Base-by-base conservation (phyloP, 2,329 filamentous ascomycete genomes). In the Niveomyces coronatus region DNA sequence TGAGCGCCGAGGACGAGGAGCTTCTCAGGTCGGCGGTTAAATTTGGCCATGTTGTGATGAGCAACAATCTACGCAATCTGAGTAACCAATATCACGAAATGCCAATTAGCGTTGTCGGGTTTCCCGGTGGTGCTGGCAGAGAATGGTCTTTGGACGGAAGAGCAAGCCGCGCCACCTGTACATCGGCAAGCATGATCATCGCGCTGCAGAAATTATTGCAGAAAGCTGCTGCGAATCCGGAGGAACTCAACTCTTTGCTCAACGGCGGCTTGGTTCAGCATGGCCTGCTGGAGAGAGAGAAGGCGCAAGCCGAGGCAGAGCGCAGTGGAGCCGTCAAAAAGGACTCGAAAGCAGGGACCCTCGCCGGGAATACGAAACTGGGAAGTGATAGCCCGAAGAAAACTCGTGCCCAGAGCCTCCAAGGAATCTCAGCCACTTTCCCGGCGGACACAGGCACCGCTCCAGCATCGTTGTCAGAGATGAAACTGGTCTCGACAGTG, bases 41-140 rank as follows among this genome's bases (percentile, higher is more conserved):
- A 1, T 68, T 81, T 36, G 81, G 84, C 1, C 67, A 75, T 29
- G 49, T 64, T 4, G 77, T 83, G 1, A 52, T 78, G 1, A 46
- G 52, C 0, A 88, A 81, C 43, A 49, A 58, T 6, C 68, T 81
- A 19, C 88, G 85, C 67, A 65, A 65, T 17, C 65, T 76, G 0
- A 77, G 86, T 49, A 82, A 80, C 41, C 59, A 64, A 18, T 78
- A 76, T 16, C 84, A 89, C 47, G 85, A 94, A 53, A 70, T 95
- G 41, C 86, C 86, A 0, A 57, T 94, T 9, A 82, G 79, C 41
- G 60, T 94, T 3, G 53, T 74, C 3, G 61, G 74, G 14, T 86
- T 89, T 52, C 82, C 85, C 0, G 64, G 65, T 9, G 66, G 70
- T 1, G 69, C 71, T 3, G 71, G 72, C 3, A 56, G 63, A 13